These are phyloP conservation scores for Phytophthora litchii DNA, from an alignment of 352 stramenopile genomes.

Conservation along the genomic window DNA sequence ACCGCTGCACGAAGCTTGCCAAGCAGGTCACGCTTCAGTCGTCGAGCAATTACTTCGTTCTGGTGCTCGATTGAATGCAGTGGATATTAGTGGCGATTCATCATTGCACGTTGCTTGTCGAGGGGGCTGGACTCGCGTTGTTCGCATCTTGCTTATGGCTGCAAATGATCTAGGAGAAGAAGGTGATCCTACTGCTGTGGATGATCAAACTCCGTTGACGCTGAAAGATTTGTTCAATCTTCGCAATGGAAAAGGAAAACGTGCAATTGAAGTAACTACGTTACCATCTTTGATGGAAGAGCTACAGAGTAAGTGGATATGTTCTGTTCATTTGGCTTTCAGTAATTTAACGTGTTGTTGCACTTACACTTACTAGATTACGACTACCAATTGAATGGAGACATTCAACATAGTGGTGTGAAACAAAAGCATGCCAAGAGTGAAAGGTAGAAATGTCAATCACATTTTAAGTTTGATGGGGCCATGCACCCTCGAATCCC, in stretches of 20 bases:
- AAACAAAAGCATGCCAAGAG: constrained; percentile 5
- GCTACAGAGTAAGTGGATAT: constrained; percentile 26
- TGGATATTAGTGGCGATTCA: constrained; percentile 58
- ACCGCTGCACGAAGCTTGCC: constrained; percentile 64
- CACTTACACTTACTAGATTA: constrained; percentile 5
- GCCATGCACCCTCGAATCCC: no score
- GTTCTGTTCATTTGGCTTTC: neutral
- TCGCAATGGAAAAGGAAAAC: constrained; percentile 48
- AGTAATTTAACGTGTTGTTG: neutral
- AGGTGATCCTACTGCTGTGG: neutral
- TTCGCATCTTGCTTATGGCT: constrained; percentile 50
- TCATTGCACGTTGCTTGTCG: constrained; percentile 62
- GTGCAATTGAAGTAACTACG: constrained; percentile 57
- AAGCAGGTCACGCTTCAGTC: constrained; percentile 44
- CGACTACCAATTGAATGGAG: constrained; percentile 19
- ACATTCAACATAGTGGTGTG: constrained; percentile 1
- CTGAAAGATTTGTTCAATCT: constrained; percentile 48
- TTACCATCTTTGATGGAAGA: constrained; percentile 37
- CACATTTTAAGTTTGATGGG: no score
- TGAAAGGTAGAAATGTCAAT: no score
- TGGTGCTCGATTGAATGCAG: constrained; percentile 42
- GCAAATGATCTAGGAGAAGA: constrained; percentile 23
- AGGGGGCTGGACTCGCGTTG: constrained; percentile 42
- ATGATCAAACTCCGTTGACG: neutral
- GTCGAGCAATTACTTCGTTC: constrained; percentile 43